These are phyloP conservation scores for Passiflora organensis DNA, from an alignment of 345 rosid species.

Conservation along the genomic window DNA sequence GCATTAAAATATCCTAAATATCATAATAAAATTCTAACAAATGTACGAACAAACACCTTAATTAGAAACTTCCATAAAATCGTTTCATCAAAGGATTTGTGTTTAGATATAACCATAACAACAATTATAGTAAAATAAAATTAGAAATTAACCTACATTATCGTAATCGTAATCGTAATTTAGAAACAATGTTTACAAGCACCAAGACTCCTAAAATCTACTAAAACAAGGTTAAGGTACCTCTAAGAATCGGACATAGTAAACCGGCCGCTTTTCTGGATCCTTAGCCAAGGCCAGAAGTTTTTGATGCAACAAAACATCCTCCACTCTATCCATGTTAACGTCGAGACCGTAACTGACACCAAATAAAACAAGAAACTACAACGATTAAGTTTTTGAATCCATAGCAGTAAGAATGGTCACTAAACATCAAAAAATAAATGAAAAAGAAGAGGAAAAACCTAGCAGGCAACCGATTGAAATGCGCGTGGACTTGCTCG, in stretches of 20 bases:
- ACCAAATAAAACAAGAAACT: background rate
- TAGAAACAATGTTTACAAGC: too few species aligned
- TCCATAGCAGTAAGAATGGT: background rate
- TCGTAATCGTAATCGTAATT: too few species aligned
- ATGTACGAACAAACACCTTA: too few species aligned
- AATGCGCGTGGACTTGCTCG: conserved; percentile 51
- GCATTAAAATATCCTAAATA: too few species aligned
- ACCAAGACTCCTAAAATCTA: too few species aligned
- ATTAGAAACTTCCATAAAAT: too few species aligned
- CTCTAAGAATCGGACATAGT: conserved; percentile 58
- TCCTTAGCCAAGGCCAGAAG: conserved; percentile 58
- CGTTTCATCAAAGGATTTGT: too few species aligned
- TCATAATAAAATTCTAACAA: too few species aligned
- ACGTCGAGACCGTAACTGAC: conserved; percentile 62
- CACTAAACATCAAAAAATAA: background rate
- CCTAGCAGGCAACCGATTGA: conserved; percentile 68
- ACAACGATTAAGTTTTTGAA: background rate
- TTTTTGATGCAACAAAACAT: conserved; percentile 50
- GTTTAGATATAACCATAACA: too few species aligned
- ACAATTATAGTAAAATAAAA: too few species aligned
- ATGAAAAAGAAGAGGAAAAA: conserved; percentile 8
- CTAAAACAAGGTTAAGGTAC: too few species aligned
- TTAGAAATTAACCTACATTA: too few species aligned
- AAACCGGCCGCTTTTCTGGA: conserved; percentile 55
- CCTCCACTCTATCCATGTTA: conserved; percentile 64